Evolutionary conservation across 257 asterid genomes (phyloP), one percentile per base, ranked within the genome.

Genomic region (Jaltomata sinuosa): DNA sequence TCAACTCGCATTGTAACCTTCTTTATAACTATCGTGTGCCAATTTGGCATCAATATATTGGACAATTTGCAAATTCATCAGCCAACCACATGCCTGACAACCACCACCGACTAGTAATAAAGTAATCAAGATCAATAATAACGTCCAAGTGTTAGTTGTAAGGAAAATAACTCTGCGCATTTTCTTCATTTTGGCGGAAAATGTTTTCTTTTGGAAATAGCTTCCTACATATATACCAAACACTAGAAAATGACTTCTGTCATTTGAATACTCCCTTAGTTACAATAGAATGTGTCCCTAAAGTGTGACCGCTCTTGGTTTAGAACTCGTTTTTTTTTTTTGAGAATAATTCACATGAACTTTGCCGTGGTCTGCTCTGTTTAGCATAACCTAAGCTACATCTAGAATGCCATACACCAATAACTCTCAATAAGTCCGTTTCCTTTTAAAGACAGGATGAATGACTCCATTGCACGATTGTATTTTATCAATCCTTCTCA

Each of bases 391-490:
- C 53, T 38, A 38, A 40, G 79, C 55, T n/a, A 25, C 36, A 74
- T 74, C 22, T 42, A n/a, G 82, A 77, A 69, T 53, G n/a, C 55
- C 74, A 52, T 11, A n/a, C n/a, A 85, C 67, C 11, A 22, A 54
- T 11, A 12, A 61, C 83, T 29, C 62, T 92, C 87, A 91, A 89
- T 67, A 78, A 27, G 83, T 82, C 55, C 88, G 79, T 87, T 91
- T 94, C 89, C 93, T 88, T 92, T 93, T 91, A 77, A 96, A 95
- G 81, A 87, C 94, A 3, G 94, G 96, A 82, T 88, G 93, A 78
- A 94, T 92, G 83, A 88, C 67, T 71, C 82, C 86, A 14, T 84
- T 82, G 52, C 85, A 69, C 0, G 95, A 90, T 64, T 90, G 92
- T 68, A 92, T 85, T 83, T 89, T 87, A 88, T 92, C 92, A 38